phyloP scores from a whole-genome alignment of 1,284 basidiomycete species.

The Heliocybe sulcata region DNA sequence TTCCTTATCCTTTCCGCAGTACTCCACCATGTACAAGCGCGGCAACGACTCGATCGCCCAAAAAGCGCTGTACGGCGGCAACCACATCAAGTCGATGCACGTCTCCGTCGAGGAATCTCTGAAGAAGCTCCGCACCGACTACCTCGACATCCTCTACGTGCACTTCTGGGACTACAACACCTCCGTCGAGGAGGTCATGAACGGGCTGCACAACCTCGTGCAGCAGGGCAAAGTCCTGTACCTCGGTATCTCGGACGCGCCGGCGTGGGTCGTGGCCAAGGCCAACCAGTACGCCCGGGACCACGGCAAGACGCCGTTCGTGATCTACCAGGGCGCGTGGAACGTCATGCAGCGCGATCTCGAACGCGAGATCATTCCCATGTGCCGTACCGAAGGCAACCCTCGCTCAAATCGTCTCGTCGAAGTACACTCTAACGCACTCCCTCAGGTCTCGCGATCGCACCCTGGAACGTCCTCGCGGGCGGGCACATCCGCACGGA shows the following conservation, averaged over 20 bases:
- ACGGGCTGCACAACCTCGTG: conserved; percentile 38
- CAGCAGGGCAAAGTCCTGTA: conserved; percentile 37
- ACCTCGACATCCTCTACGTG: conserved; percentile 35
- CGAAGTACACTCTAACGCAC: no score
- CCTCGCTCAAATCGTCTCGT: no score
- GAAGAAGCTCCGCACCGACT: conserved; percentile 36
- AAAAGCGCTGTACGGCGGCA: conserved; percentile 26
- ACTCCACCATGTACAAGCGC: conserved; percentile 16
- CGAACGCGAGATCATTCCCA: conserved; percentile 44
- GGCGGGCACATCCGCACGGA: conserved; percentile 40
- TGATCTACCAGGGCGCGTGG: conserved; percentile 52
- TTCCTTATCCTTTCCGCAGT: no score
- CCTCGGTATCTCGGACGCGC: conserved; percentile 31
- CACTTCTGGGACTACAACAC: conserved; percentile 39
- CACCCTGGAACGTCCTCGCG: conserved; percentile 45
- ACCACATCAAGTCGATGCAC: conserved; percentile 25
- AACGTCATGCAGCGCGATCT: conserved; percentile 41
- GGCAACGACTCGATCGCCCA: conserved; percentile 14
- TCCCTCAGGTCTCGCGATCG: conserved; percentile 39
- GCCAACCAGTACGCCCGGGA: conserved; percentile 46
- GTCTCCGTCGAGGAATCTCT: conserved; percentile 28
- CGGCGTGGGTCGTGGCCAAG: conserved; percentile 47
- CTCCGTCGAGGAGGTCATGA: conserved; percentile 42
- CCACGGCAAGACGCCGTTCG: conserved; percentile 42
- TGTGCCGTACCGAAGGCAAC: conserved; percentile 14